Evolutionary conservation across 148 eudicot species (phyloP).

Genomic region (Cornus florida): DNA sequence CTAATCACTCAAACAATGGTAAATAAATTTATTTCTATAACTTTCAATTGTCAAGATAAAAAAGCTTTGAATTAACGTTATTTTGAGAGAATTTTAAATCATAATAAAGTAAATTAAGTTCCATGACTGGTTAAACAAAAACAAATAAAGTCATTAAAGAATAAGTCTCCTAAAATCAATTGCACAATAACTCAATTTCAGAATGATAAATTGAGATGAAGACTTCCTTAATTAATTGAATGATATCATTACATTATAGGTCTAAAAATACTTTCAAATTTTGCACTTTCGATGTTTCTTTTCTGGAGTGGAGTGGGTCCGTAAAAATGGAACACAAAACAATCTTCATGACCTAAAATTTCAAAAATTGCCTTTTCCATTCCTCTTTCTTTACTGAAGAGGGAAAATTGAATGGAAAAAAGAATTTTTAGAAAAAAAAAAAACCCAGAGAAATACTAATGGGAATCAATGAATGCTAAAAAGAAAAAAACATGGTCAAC

Average conservation of each 20-base stretch:
- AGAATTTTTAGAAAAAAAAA: not conserved
- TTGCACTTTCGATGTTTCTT: not conserved
- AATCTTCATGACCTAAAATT: not conserved
- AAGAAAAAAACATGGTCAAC: conserved; percentile 33
- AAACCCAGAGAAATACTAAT: not conserved
- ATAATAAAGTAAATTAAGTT: no score
- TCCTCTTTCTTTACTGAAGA: not conserved
- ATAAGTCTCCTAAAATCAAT: no score
- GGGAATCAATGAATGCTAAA: not conserved
- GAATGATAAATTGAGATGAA: no score
- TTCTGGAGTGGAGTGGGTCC: not conserved
- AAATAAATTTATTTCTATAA: no score
- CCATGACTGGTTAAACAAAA: no score
- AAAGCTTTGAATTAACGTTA: no score
- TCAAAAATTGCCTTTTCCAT: not conserved
- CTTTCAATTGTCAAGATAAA: no score
- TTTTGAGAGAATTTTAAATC: no score
- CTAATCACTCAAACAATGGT: no score
- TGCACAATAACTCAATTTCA: no score
- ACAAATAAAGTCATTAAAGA: no score
- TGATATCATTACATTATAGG: not conserved
- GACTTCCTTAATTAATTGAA: not conserved
- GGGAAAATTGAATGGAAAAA: not conserved
- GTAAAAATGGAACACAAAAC: not conserved
- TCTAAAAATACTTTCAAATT: not conserved